Evolutionary conservation across 2,329 filamentous ascomycete genomes (phyloP).

Genomic region (Aspergillus pseudonomiae): DNA sequence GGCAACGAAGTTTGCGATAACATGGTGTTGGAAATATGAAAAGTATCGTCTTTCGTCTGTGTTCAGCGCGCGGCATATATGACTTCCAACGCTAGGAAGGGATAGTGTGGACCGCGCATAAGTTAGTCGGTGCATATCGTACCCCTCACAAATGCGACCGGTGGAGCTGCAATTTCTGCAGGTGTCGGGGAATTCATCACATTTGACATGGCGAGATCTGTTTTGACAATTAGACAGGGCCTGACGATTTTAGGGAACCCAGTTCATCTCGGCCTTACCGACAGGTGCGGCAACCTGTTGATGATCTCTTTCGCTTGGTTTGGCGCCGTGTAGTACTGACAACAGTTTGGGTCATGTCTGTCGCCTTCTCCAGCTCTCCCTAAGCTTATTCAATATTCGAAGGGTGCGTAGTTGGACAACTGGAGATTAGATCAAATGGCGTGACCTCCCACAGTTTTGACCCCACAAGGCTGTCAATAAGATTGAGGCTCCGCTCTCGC

Average conservation of each 20-base stretch:
- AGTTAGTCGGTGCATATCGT: constrained; percentile 24
- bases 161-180: constrained; percentile 41
- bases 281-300: constrained; percentile 12
- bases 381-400: too few relatives aligned
- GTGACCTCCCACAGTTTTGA: too few relatives aligned
- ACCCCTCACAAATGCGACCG: constrained; percentile 43
- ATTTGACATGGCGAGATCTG: constrained; percentile 33
- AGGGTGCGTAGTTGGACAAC: too few relatives aligned
- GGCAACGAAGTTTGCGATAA: background rate
- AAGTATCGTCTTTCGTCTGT: constrained; percentile 26
- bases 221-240: background rate
- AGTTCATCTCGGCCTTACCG: background rate
- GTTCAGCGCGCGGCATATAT: constrained; percentile 27
- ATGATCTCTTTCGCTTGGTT: background rate
- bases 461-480: too few relatives aligned
- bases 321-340: background rate
- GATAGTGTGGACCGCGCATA: background rate
- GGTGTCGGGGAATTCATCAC: constrained; percentile 43
- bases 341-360: too few relatives aligned
- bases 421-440: too few relatives aligned
- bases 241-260: constrained; percentile 7
- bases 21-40: constrained; percentile 9
- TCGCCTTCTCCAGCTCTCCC: too few relatives aligned
- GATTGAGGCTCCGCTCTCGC: too few relatives aligned
- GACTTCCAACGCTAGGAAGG: background rate